Percentiles rank a stretch among this genome's conserved stretches.
Conservation (phyloP, 2,329 filamentous ascomycete genomes). For the Alternaria novae-zelandiae region DNA sequence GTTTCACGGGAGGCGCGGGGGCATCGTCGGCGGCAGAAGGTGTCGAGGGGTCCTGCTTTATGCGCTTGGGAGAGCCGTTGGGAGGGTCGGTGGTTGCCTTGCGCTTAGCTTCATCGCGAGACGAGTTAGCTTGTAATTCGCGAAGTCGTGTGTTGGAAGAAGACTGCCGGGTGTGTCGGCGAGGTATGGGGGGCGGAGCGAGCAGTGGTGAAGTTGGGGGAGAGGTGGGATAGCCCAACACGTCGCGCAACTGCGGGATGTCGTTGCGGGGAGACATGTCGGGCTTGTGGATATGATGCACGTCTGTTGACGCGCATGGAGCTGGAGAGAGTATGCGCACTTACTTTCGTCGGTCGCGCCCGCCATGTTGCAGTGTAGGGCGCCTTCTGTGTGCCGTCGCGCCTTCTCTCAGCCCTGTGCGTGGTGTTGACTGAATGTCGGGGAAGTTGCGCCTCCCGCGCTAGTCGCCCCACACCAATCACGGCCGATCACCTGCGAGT, state of each 20-base stretch:
- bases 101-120: conserved; percentile 62
- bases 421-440: conserved; percentile 19
- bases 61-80: conserved; percentile 67
- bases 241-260: conserved; percentile 17
- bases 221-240: conserved; percentile 31
- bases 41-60: conserved; percentile 44
- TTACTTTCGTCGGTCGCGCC: conserved; percentile 47
- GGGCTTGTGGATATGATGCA: background rate
- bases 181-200: conserved; percentile 3
- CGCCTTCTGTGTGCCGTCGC: conserved; percentile 15
- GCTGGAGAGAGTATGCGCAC: conserved; percentile 12
- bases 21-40: conserved; percentile 42
- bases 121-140: conserved; percentile 20
- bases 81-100: conserved; percentile 74
- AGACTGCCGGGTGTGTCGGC: background rate
- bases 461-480: conserved; percentile 25
- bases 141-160: conserved; percentile 19
- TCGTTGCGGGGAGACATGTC: conserved; percentile 14
- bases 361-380: conserved; percentile 36
- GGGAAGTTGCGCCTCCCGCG: conserved; percentile 24
- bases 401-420: conserved; percentile 12
- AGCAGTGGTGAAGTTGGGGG: conserved; percentile 10
- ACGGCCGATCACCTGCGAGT: conserved; percentile 17
- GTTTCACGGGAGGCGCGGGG: conserved; percentile 56
- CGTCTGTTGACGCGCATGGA: background rate